Percentiles rank a stretch among this genome's conserved stretches.
These are phyloP conservation scores for Cokeromyces recurvatus DNA, from an alignment of 371 early-diverging fungal genomes.

Conservation along the genomic window DNA sequence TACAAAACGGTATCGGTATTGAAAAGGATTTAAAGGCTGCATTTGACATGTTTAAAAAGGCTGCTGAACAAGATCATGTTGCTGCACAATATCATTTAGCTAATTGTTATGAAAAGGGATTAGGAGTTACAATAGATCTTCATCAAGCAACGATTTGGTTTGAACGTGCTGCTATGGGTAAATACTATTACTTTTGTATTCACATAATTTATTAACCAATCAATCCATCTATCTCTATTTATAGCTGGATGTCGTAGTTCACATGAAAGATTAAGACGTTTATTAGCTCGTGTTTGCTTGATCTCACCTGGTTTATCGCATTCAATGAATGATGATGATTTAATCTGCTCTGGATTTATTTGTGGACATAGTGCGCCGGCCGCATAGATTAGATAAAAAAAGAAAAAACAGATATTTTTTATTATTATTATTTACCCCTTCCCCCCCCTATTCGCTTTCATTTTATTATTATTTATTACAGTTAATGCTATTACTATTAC, in stretches of 20 bases:
- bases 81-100: constrained; percentile 65
- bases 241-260: constrained; percentile 50
- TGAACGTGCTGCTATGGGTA: constrained; percentile 60
- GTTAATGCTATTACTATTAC: no score
- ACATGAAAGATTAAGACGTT: constrained; percentile 50
- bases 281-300: constrained; percentile 49
- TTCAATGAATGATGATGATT: constrained; percentile 16
- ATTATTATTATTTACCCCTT: not conserved
- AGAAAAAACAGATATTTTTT: not conserved
- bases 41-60: constrained; percentile 50
- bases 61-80: constrained; percentile 63
- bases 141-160: constrained; percentile 65
- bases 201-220: no score
- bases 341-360: constrained; percentile 22
- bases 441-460: not conserved
- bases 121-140: constrained; percentile 58
- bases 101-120: constrained; percentile 65
- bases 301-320: constrained; percentile 17
- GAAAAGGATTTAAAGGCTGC: constrained; percentile 54
- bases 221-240: no score
- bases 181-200: no score
- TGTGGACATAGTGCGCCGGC: constrained; percentile 32
- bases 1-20: constrained; percentile 74
- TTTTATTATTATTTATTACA: not conserved
- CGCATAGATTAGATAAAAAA: constrained; percentile 10